phyloP scores from a whole-genome alignment of 768 basidiomycete species.

The Austroboletus eburneus region DNA sequence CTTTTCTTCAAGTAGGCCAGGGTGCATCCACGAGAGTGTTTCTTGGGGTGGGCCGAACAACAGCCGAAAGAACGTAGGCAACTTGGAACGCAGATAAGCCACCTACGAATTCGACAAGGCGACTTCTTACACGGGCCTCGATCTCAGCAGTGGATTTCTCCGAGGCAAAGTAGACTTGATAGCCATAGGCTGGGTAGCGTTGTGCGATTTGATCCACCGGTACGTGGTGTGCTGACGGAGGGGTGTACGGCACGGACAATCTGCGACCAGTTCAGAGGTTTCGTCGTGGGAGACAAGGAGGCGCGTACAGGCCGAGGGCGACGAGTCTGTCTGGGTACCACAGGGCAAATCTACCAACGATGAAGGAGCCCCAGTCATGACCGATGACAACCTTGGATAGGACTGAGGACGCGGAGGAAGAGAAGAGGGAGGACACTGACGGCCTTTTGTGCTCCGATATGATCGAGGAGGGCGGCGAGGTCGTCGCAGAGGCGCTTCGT shows the following conservation, averaged over 20 bases:
- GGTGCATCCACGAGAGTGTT: not conserved
- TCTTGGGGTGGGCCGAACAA: constrained; percentile 5
- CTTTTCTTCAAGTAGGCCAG: constrained; percentile 6
- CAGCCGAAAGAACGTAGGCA: constrained; percentile 15
- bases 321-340: constrained; percentile 65
- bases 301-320: constrained; percentile 57
- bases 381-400: constrained; percentile 57
- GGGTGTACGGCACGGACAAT: constrained; percentile 62
- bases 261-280: constrained; percentile 32
- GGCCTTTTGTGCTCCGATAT: constrained; percentile 46
- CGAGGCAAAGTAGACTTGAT: constrained; percentile 65
- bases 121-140: constrained; percentile 47
- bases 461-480: constrained; percentile 60
- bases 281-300: too few relatives aligned
- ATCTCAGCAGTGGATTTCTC: constrained; percentile 49
- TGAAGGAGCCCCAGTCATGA: constrained; percentile 78
- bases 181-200: constrained; percentile 54
- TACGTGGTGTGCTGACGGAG: constrained; percentile 48
- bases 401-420: not conserved
- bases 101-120: not conserved
- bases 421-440: constrained; percentile 35
- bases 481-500: constrained; percentile 58
- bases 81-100: constrained; percentile 25
- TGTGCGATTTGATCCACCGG: constrained; percentile 49
- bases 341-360: constrained; percentile 61